A percentile compares a stretch with the other conserved stretches of the same genome.
Conservation (phyloP, 2,329 filamentous ascomycete species). For the Cephalotrichum gorgonifer region DNA sequence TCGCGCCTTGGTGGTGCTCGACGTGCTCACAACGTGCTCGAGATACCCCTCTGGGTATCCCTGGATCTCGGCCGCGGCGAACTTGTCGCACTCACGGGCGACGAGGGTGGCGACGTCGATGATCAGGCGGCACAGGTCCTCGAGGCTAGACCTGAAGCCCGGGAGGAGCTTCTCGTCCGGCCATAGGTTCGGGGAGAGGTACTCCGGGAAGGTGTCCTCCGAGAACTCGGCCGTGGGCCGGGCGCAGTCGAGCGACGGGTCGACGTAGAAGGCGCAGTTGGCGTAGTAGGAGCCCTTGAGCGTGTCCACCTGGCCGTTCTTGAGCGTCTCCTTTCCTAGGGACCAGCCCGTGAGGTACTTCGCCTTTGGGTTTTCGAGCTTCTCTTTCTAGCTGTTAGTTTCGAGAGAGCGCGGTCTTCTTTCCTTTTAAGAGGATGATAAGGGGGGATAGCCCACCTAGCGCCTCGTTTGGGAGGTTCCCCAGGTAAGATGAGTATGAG, state of each 20-base stretch:
- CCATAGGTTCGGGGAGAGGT: conserved; percentile 87
- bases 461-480: conserved; percentile 61
- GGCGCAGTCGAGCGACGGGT: conserved; percentile 50
- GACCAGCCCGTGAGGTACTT: conserved; percentile 69
- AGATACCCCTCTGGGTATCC: conserved; percentile 71
- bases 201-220: conserved; percentile 65
- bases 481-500: conserved; percentile 82
- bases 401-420: too few species aligned
- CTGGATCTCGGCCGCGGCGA: conserved; percentile 67
- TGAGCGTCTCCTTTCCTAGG: conserved; percentile 70
- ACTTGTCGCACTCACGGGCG: conserved; percentile 80
- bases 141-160: conserved; percentile 63
- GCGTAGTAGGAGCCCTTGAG: conserved; percentile 79
- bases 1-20: conserved; percentile 81
- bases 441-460: conserved; percentile 43
- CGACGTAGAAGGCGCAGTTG: conserved; percentile 70
- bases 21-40: conserved; percentile 76
- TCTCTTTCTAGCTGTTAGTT: conserved; percentile 23
- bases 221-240: conserved; percentile 48
- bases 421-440: not conserved
- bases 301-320: conserved; percentile 67
- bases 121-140: conserved; percentile 69
- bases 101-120: conserved; percentile 86
- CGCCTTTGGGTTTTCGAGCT: conserved; percentile 47
- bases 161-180: conserved; percentile 59